Base-by-base conservation (phyloP, 768 basidiomycete genomes). In the Leccinum truebloodii region DNA sequence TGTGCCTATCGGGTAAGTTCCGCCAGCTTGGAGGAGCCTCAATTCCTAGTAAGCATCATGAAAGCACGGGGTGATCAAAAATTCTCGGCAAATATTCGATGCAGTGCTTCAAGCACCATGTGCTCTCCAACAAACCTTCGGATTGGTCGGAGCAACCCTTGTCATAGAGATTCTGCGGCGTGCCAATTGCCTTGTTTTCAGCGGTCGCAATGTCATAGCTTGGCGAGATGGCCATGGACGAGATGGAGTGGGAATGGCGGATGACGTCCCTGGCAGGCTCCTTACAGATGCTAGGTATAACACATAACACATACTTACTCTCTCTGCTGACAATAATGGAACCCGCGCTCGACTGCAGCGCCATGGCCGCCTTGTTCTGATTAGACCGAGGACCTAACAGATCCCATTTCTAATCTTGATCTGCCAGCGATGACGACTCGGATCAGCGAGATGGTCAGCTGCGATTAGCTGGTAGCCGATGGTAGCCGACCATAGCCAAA, bases 251-350 rank as follows among this genome's bases (percentile, higher is more conserved):
- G 28, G 28, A 30, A 30, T 30, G 28, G 28, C 2, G 2, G 28
- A 30, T 30, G 28, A 9, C 28, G 28, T 30, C 28, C 28, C 28
- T 30, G 28, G 28, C 28, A 12, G 16, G 37, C 3, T 39, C 37
- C 37, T 39, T 39, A 16, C 7, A 39, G 7, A 18, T 39, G 37
- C 16, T 39, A 39, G 16, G 16, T 39, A 39, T 34, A 34, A 34
- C 32, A 32, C 37, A 39, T 39, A 39, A 39, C 16, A 41, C 39
- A n/a, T 10, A 41, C 39, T n/a, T 41, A 41, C 18, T 96, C 72
- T 98, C 96, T 55, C 96, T 78, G 67, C 91, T 94, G 46, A 98
- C 95, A 54, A 95, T 81, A 71, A 85, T 90, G 12, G 95, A 95
- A 51, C 96, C 96, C 96, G 97, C 6, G 89, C 37, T 39, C 8